Conservation (phyloP, 768 basidiomycete genomes). For the Porphyrellus cyaneotinctus region DNA sequence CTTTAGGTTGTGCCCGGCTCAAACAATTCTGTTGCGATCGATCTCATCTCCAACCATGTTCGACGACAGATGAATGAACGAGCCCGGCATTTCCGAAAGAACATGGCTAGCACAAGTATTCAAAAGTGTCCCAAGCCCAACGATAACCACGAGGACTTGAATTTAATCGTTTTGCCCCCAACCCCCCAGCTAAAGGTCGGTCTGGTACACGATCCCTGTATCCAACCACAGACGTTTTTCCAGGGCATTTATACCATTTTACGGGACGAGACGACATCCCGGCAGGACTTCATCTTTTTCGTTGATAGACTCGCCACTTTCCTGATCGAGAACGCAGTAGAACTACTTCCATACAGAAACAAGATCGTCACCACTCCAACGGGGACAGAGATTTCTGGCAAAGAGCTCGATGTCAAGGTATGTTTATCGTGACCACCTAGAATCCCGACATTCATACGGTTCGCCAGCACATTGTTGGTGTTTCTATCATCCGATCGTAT, state of each 20-base stretch:
- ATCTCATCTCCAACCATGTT: constrained; percentile 89
- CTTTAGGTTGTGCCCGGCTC: constrained; percentile 93
- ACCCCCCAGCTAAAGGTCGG: constrained; percentile 77
- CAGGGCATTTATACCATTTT: constrained; percentile 90
- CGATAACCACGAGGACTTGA: constrained; percentile 40
- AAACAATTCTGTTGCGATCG: constrained; percentile 87
- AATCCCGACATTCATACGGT: not conserved
- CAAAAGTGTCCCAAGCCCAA: constrained; percentile 37
- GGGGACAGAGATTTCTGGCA: constrained; percentile 52
- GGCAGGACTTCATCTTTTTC: constrained; percentile 92
- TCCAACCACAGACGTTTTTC: not conserved
- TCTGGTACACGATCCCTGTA: not conserved
- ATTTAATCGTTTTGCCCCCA: constrained; percentile 65
- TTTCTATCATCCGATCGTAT: constrained; percentile 84
- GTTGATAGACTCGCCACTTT: constrained; percentile 82
- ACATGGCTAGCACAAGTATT: constrained; percentile 54
- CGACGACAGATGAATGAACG: constrained; percentile 80
- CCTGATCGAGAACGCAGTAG: constrained; percentile 80
- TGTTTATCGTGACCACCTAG: not conserved
- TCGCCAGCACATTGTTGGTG: constrained; percentile 72
- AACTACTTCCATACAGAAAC: constrained; percentile 67
- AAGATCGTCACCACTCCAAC: constrained; percentile 67
- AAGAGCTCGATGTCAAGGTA: constrained; percentile 59
- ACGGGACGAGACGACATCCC: constrained; percentile 61
- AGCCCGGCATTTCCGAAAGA: constrained; percentile 64